These are phyloP conservation scores for Ammopiptanthus mongolicus DNA, from an alignment of 306 rosid species.

Conservation along the genomic window DNA sequence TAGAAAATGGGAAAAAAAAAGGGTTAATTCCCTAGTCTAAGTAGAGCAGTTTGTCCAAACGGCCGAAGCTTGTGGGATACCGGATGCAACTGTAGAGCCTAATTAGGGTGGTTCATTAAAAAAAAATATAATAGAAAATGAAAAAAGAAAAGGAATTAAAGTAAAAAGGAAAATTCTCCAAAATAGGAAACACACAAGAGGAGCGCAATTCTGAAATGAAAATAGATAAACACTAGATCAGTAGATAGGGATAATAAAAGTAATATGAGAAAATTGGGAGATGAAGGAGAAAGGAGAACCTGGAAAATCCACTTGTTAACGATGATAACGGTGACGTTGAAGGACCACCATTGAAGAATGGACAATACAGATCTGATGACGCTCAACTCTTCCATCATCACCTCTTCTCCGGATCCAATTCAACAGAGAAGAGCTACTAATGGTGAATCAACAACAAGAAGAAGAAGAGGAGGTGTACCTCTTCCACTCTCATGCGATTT, in stretches of 20 bases:
- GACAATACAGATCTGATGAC: constrained; percentile 78
- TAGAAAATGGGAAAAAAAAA: too few species aligned
- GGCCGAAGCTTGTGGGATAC: too few species aligned
- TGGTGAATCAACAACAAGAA: neutral
- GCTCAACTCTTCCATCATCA: constrained; percentile 77
- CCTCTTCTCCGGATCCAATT: neutral
- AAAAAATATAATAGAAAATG: too few species aligned
- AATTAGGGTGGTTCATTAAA: too few species aligned
- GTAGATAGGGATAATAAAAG: too few species aligned
- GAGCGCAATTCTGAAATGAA: too few species aligned
- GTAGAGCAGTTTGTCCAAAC: too few species aligned
- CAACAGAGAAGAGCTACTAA: neutral
- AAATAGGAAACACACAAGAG: neutral
- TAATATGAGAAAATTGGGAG: neutral
- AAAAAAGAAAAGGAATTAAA: neutral
- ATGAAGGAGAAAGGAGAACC: constrained; percentile 31
- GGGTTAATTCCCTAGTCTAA: too few species aligned
- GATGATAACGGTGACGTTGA: constrained; percentile 89
- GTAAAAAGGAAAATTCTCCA: too few species aligned
- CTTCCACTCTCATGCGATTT: constrained; percentile 28
- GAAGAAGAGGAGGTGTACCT: neutral
- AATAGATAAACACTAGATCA: too few species aligned
- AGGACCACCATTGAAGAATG: constrained; percentile 92
- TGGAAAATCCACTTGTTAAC: constrained; percentile 99
- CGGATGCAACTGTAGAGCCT: too few species aligned